phyloP scores from a whole-genome alignment of 768 basidiomycete genomes.

The Russula foetens region DNA sequence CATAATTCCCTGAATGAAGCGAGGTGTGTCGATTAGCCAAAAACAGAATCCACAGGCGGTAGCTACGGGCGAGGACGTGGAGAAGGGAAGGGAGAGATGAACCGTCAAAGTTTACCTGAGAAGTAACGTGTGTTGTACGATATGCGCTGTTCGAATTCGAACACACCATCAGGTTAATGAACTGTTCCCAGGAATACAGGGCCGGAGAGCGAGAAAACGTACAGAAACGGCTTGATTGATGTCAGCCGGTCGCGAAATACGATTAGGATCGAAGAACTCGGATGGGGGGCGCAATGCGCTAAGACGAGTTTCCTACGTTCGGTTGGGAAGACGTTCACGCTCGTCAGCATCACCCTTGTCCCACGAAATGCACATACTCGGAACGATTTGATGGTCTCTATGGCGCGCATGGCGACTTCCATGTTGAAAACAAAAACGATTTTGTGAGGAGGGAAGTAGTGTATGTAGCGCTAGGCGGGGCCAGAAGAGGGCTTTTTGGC shows the following conservation, averaged over 20 bases:
- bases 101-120: conserved; percentile 45
- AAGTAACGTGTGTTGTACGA: conserved; percentile 92
- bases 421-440: conserved; percentile 30
- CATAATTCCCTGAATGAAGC: conserved; percentile 67
- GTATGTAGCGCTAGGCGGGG: too few species aligned
- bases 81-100: too few species aligned
- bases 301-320: conserved; percentile 62
- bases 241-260: conserved; percentile 78
- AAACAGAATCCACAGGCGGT: too few species aligned
- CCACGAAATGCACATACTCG: conserved; percentile 39
- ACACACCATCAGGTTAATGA: too few species aligned
- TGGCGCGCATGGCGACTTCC: conserved; percentile 59
- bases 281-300: conserved; percentile 61
- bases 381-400: conserved; percentile 61
- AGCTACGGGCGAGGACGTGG: too few species aligned
- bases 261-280: conserved; percentile 81
- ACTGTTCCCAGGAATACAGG: too few species aligned
- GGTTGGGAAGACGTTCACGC: too few species aligned
- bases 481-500: too few species aligned
- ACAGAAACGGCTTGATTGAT: conserved; percentile 72
- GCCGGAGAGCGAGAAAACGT: conserved; percentile 24
- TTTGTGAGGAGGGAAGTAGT: too few species aligned
- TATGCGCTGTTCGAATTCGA: conserved; percentile 54
- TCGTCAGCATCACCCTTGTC: not conserved
- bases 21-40: not conserved